These are phyloP conservation scores for Tetraselmis striata DNA, from an alignment of 139 green algal species.

Conservation along the genomic window DNA sequence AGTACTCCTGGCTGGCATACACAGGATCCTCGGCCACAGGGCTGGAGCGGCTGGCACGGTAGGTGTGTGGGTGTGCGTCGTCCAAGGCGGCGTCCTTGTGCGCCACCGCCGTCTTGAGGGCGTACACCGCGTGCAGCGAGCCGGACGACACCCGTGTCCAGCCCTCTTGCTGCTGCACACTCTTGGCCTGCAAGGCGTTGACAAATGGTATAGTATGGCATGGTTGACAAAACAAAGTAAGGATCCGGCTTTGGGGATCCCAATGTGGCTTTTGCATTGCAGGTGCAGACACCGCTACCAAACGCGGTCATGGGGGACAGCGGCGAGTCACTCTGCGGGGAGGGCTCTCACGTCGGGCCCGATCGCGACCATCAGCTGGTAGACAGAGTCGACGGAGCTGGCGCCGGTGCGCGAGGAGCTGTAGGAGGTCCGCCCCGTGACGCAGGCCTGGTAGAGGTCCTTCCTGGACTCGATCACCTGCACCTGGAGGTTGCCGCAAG, in stretches of 20 bases:
- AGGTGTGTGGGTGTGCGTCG: slow-evolving; percentile 9
- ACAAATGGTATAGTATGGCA: background rate
- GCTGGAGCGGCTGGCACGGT: background rate
- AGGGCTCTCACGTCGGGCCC: background rate
- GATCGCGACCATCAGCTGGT: slow-evolving; percentile 14
- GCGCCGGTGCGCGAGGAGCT: slow-evolving; percentile 3
- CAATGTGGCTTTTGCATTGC: background rate
- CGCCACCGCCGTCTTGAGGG: slow-evolving; percentile 5
- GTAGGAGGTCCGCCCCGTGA: slow-evolving; percentile 9
- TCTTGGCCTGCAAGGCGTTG: background rate
- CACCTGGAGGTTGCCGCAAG: background rate
- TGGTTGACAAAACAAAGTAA: background rate
- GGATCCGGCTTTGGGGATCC: background rate
- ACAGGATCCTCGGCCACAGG: background rate
- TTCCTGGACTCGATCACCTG: slow-evolving; percentile 10
- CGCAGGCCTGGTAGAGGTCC: slow-evolving; percentile 12
- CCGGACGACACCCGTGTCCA: slow-evolving; percentile 3
- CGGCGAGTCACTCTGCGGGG: background rate
- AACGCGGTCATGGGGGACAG: background rate
- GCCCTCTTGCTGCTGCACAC: background rate
- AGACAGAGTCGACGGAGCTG: slow-evolving; percentile 1
- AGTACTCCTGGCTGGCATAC: background rate
- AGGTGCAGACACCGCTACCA: too few relatives aligned
- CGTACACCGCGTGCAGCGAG: slow-evolving; percentile 6
- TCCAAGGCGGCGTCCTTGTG: slow-evolving; percentile 4